These are phyloP conservation scores for Plasmodium ovale DNA, from an alignment of 169 alveolate genomes.

Conservation along the genomic window DNA sequence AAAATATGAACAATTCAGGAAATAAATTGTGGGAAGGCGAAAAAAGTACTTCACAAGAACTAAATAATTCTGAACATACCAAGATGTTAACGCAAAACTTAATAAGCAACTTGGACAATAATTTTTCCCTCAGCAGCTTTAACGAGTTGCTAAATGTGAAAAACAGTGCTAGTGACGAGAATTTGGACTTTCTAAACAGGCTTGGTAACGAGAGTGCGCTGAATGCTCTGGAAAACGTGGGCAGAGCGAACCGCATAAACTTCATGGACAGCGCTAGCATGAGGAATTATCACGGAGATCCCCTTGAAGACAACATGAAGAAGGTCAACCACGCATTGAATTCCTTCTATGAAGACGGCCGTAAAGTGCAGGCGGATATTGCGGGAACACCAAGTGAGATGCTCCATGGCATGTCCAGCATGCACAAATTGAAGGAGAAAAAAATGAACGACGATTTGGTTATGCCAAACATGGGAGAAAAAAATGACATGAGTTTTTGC, in stretches of 20 bases:
- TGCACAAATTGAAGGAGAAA: not conserved
- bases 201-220: not conserved
- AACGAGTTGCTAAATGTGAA: not conserved
- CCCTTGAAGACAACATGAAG: not conserved
- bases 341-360: not conserved
- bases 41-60: not conserved
- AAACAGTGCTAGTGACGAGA: not conserved
- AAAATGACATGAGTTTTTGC: not conserved
- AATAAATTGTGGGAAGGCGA: conserved; percentile 1
- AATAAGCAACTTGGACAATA: not conserved
- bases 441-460: not conserved
- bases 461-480: not conserved
- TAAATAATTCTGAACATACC: not conserved
- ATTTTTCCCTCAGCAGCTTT: not conserved
- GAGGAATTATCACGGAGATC: not conserved
- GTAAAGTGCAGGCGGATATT: not conserved
- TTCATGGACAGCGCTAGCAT: not conserved
- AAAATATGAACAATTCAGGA: conserved; percentile 1
- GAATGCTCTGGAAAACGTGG: not conserved
- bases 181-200: not conserved
- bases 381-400: not conserved
- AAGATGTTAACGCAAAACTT: not conserved
- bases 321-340: not conserved
- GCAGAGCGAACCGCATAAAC: not conserved
- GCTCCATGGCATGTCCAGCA: not conserved